These are phyloP conservation scores for Melampsora americana DNA, from an alignment of 1,284 basidiomycete genomes.

Conservation along the genomic window DNA sequence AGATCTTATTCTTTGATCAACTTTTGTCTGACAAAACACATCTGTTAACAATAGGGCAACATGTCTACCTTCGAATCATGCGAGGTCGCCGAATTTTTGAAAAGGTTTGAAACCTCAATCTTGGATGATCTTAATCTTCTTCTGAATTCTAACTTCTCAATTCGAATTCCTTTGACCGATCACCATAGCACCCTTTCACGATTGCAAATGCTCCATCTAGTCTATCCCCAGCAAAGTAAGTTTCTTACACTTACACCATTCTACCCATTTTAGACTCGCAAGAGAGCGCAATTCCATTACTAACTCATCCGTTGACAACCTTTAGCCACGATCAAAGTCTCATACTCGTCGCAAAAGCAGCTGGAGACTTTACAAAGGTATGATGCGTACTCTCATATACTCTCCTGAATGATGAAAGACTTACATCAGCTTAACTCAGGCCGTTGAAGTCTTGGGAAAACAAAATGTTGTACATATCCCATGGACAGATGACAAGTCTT, in stretches of 20 bases:
- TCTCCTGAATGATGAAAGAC: background rate
- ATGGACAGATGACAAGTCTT: background rate
- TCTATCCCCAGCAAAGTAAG: slow-evolving; percentile 13
- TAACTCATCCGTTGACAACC: background rate
- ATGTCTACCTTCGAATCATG: slow-evolving; percentile 22
- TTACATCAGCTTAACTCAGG: background rate
- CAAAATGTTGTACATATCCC: background rate
- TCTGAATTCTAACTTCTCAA: background rate
- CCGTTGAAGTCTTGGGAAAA: background rate
- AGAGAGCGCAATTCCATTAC: background rate
- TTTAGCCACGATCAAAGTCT: background rate
- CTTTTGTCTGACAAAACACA: background rate
- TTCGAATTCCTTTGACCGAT: background rate
- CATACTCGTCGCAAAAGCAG: slow-evolving; percentile 8
- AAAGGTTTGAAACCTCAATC: slow-evolving; percentile 1
- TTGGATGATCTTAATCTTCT: background rate
- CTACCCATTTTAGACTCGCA: no score
- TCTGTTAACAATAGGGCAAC: slow-evolving; percentile 2
- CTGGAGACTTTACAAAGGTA: slow-evolving; percentile 34
- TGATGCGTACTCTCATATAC: background rate
- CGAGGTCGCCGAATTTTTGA: slow-evolving; percentile 15
- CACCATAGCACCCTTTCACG: slow-evolving; percentile 28
- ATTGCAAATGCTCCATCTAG: slow-evolving; percentile 21
- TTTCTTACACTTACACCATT: background rate
- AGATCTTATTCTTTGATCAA: background rate